Conservation (phyloP, 176 grass and related monocot genomes). For the Paspalum notatum region DNA sequence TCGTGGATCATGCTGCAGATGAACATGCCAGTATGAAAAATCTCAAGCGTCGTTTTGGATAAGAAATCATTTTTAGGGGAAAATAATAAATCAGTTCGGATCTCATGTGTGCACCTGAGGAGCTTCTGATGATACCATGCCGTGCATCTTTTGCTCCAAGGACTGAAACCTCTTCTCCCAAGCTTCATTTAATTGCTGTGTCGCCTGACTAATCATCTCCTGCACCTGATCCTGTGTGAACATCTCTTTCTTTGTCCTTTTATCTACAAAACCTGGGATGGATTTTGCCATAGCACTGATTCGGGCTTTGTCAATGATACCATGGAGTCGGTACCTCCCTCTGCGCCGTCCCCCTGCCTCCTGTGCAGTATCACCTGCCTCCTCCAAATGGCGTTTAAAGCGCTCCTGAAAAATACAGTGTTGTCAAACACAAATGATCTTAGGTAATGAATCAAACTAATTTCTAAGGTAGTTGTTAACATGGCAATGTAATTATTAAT, state of each 20-base stretch:
- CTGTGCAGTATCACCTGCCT: conserved; percentile 32
- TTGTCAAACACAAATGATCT: not conserved
- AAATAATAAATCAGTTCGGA: conserved; percentile 18
- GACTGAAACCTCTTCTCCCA: conserved; percentile 47
- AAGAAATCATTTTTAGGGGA: not conserved
- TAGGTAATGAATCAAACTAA: conserved; percentile 8
- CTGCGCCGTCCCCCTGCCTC: conserved; percentile 14
- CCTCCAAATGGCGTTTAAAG: conserved; percentile 36
- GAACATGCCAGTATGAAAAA: conserved; percentile 9
- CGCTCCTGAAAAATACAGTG: conserved; percentile 41
- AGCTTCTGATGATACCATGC: not conserved
- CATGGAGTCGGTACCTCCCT: conserved; percentile 44
- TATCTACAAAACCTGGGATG: conserved; percentile 6
- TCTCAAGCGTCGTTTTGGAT: not conserved
- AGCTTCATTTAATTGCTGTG: conserved; percentile 39
- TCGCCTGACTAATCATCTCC: conserved; percentile 44
- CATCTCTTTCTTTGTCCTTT: conserved; percentile 17
- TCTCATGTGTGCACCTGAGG: conserved; percentile 22
- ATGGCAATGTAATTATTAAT: conserved; percentile 8
- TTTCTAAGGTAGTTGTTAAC: conserved; percentile 2
- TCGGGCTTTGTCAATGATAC: conserved; percentile 45
- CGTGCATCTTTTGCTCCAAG: conserved; percentile 31
- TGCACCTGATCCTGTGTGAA: conserved; percentile 43
- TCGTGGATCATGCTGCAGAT: conserved; percentile 26
- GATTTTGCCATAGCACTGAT: conserved; percentile 36